phyloP scores from a whole-genome alignment of 306 rosid species.

The Begonia peltatifolia region DNA sequence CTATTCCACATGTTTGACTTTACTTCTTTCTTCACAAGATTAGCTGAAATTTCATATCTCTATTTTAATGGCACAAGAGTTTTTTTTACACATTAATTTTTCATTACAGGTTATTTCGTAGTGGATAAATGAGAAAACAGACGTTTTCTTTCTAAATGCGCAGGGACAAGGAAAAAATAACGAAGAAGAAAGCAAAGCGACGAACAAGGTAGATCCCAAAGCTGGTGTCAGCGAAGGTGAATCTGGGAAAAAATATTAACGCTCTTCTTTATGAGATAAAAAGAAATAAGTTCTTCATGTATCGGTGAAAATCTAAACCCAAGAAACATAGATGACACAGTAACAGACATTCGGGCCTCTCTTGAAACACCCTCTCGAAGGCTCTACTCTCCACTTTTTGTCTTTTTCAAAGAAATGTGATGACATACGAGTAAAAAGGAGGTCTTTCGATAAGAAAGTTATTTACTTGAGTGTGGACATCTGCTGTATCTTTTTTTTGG shows the following conservation, averaged over 20 bases:
- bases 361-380: slow-evolving; percentile 15
- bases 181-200: background rate
- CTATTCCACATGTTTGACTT: too few relatives aligned
- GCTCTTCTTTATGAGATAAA: slow-evolving; percentile 59
- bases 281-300: slow-evolving; percentile 73
- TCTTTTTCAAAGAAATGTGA: background rate
- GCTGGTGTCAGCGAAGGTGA: slow-evolving; percentile 69
- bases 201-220: slow-evolving; percentile 92
- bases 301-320: slow-evolving; percentile 91
- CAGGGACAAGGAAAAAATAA: background rate
- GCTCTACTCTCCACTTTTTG: background rate
- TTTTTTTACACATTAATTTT: too few relatives aligned
- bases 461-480: slow-evolving; percentile 1
- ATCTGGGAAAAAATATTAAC: slow-evolving; percentile 71
- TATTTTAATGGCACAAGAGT: too few relatives aligned
- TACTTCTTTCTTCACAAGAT: too few relatives aligned
- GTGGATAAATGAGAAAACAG: too few relatives aligned
- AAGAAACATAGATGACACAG: slow-evolving; percentile 69
- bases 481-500: background rate
- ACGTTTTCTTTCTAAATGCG: too few relatives aligned
- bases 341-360: slow-evolving; percentile 50
- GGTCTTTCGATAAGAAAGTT: slow-evolving; percentile 2
- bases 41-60: too few relatives aligned
- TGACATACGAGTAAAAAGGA: background rate
- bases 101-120: too few relatives aligned